A percentile compares a stretch with the other conserved stretches of the same genome.
These are phyloP conservation scores for Aspergillus sp. DNA, from an alignment of 2,329 filamentous ascomycete species.

Conservation along the genomic window DNA sequence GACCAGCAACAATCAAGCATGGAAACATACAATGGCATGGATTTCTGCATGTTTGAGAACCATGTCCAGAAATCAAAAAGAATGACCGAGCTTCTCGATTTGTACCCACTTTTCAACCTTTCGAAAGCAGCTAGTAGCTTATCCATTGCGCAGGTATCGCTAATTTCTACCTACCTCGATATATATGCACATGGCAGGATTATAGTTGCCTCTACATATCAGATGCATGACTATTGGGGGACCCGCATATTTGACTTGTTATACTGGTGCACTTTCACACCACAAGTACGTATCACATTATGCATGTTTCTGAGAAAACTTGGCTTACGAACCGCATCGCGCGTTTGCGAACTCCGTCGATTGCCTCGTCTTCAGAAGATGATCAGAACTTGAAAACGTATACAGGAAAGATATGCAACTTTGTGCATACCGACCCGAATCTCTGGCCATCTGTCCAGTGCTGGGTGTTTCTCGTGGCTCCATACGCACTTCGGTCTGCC, in stretches of 20 bases:
- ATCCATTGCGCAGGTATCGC: conserved; percentile 16
- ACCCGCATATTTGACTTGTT: conserved; percentile 16
- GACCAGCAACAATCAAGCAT: background rate
- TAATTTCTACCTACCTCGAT: conserved; percentile 1
- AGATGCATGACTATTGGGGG: conserved; percentile 16
- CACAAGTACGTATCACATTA: conserved; percentile 18
- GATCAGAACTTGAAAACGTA: background rate
- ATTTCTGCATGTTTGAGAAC: conserved; percentile 10
- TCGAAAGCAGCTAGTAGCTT: conserved; percentile 17
- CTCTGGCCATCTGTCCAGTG: background rate
- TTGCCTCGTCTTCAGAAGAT: background rate
- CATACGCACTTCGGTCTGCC: background rate
- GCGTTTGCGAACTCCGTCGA: conserved; percentile 10
- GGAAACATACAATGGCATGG: background rate
- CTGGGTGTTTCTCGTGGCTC: background rate
- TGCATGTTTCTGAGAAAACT: background rate
- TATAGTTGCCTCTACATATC: conserved; percentile 15
- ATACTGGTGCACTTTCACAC: background rate
- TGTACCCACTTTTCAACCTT: conserved; percentile 16
- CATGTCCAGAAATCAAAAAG: background rate
- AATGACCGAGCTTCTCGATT: background rate
- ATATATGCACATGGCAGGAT: conserved; percentile 14
- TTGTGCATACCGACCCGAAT: background rate
- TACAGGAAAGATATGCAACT: background rate
- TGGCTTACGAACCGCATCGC: conserved; percentile 4